These are phyloP conservation scores for Juglanconis sp. DNA, from an alignment of 2,329 filamentous ascomycete species.

Conservation along the genomic window DNA sequence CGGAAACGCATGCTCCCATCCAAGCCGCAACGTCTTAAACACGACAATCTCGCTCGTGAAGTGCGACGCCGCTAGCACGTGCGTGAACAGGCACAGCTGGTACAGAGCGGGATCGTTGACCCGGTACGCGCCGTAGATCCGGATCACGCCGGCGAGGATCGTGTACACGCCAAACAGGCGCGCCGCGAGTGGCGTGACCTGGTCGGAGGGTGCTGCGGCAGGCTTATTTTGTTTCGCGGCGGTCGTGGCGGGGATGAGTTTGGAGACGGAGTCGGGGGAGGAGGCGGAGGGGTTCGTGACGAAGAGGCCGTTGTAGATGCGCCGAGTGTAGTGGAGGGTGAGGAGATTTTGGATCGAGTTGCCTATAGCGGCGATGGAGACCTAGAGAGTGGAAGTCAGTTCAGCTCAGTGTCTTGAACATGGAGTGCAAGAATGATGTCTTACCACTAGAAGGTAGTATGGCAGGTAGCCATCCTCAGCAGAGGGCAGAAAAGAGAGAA, in stretches of 20 bases:
- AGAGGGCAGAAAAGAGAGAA: constrained; percentile 44
- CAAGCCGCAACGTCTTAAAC: constrained; percentile 71
- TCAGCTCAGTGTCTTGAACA: neutral
- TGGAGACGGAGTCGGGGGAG: constrained; percentile 37
- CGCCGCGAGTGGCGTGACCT: constrained; percentile 71
- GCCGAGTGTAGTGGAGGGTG: constrained; percentile 77
- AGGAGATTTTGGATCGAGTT: constrained; percentile 84
- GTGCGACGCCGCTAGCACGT: constrained; percentile 72
- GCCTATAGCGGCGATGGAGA: constrained; percentile 75
- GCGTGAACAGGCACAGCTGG: constrained; percentile 78
- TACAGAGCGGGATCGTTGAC: constrained; percentile 71
- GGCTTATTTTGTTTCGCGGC: constrained; percentile 39
- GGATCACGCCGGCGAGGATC: constrained; percentile 70
- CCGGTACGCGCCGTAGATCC: constrained; percentile 81
- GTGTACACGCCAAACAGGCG: constrained; percentile 89
- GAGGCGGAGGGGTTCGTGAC: constrained; percentile 47
- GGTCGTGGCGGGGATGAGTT: constrained; percentile 50
- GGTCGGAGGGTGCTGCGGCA: constrained; percentile 43
- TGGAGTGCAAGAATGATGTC: constrained; percentile 20
- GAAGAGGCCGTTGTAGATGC: constrained; percentile 74
- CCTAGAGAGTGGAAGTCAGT: constrained; percentile 44
- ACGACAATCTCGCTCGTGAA: constrained; percentile 78
- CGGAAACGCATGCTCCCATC: constrained; percentile 53
- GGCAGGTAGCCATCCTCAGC: constrained; percentile 52
- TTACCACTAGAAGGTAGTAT: constrained; percentile 57